Evolutionary conservation across 176 grass and related monocot genomes (phyloP).

Genomic region (Dactylis glomerata): DNA sequence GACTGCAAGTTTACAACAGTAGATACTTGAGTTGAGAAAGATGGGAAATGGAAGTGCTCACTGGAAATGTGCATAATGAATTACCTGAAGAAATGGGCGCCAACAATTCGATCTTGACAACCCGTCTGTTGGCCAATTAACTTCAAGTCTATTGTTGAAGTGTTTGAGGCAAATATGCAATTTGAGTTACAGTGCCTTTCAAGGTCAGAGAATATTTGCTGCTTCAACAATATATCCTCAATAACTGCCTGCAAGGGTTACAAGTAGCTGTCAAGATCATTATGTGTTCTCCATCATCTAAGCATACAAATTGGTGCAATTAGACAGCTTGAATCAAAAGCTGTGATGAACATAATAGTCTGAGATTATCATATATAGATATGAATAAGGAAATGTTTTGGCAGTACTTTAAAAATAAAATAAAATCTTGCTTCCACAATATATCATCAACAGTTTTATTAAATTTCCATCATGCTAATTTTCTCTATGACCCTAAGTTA

Average conservation of each 20-base stretch:
- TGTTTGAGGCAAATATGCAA: constrained; percentile 83
- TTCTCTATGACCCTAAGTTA: neutral
- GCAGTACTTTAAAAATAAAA: constrained; percentile 38
- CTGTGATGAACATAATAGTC: neutral
- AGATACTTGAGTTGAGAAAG: constrained; percentile 18
- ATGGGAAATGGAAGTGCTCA: neutral
- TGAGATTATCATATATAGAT: neutral
- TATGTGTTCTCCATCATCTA: constrained; percentile 8
- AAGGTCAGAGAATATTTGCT: constrained; percentile 83
- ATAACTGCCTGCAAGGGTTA: constrained; percentile 55
- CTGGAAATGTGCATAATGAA: constrained; percentile 1
- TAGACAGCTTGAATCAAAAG: constrained; percentile 10
- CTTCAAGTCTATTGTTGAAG: constrained; percentile 80
- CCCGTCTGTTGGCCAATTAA: constrained; percentile 71
- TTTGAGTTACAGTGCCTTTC: constrained; percentile 62
- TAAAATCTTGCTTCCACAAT: constrained; percentile 36
- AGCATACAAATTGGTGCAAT: constrained; percentile 10
- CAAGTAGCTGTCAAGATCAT: neutral
- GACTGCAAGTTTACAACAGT: constrained; percentile 49
- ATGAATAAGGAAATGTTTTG: constrained; percentile 26
- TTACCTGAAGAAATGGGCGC: constrained; percentile 93
- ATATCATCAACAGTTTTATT: constrained; percentile 17
- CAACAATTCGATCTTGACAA: constrained; percentile 69
- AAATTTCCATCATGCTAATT: neutral
- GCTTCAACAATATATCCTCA: constrained; percentile 71